Evolutionary conservation across 1,139 yeast species (phyloP).

Genomic region (Taphrina sp.): DNA sequence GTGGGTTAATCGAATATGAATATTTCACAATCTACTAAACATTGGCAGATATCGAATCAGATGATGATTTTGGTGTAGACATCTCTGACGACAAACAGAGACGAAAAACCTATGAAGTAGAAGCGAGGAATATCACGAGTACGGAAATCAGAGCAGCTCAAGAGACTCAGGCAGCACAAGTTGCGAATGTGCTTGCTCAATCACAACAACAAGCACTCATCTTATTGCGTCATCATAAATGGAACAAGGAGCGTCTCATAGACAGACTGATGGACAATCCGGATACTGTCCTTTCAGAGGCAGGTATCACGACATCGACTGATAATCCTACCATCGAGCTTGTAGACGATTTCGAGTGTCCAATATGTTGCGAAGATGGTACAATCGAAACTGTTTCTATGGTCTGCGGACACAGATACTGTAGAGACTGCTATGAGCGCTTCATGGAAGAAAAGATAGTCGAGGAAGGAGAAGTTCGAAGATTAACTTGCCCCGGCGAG

Average conservation of each 20-base stretch:
- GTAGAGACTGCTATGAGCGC: constrained; percentile 62
- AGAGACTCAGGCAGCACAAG: constrained; percentile 41
- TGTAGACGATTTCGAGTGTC: constrained; percentile 51
- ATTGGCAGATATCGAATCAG: constrained; percentile 38
- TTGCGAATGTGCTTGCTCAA: constrained; percentile 45
- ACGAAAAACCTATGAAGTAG: constrained; percentile 40
- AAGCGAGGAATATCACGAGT: constrained; percentile 41
- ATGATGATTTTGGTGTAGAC: constrained; percentile 38
- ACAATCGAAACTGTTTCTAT: constrained; percentile 53
- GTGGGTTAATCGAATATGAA: no score
- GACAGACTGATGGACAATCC: constrained; percentile 64
- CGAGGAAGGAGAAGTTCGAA: constrained; percentile 52
- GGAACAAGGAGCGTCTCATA: constrained; percentile 73
- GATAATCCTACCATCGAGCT: constrained; percentile 38
- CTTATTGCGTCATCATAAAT: constrained; percentile 60
- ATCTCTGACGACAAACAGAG: constrained; percentile 39
- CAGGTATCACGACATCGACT: constrained; percentile 50
- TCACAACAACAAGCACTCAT: constrained; percentile 51
- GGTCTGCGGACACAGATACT: constrained; percentile 68
- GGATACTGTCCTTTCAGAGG: constrained; percentile 48
- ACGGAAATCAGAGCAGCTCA: constrained; percentile 42
- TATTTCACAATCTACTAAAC: no score
- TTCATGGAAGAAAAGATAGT: constrained; percentile 56
- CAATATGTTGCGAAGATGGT: constrained; percentile 67
- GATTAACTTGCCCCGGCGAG: constrained; percentile 63